Evolutionary conservation across 2,329 filamentous ascomycete genomes (phyloP).

Genomic region (Tolypocladium cylindrosporum): DNA sequence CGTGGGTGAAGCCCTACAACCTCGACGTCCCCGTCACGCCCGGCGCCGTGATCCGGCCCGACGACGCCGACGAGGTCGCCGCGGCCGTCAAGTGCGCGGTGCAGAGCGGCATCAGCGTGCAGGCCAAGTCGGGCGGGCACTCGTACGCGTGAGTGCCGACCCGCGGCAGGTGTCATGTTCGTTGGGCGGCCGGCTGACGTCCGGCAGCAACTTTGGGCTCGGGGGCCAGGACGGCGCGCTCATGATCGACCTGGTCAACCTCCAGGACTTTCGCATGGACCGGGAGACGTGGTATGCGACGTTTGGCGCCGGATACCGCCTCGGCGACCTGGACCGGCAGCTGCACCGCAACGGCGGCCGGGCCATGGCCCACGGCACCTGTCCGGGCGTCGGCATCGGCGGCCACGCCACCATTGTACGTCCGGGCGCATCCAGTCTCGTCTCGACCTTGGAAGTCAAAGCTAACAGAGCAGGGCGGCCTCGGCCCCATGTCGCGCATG

Average conservation of each 20-base stretch:
- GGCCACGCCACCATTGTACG: slow-evolving; percentile 47
- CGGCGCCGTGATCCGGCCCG: slow-evolving; percentile 45
- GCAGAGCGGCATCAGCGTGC: slow-evolving; percentile 39
- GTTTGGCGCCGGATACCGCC: slow-evolving; percentile 42
- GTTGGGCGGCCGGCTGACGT: too few relatives aligned
- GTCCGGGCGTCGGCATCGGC: slow-evolving; percentile 47
- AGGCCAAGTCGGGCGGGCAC: slow-evolving; percentile 54
- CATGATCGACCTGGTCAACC: slow-evolving; percentile 42
- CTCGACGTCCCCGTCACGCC: slow-evolving; percentile 40
- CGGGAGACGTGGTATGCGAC: slow-evolving; percentile 40
- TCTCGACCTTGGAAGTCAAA: neutral
- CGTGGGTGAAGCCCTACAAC: slow-evolving; percentile 45
- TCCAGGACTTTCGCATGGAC: slow-evolving; percentile 45
- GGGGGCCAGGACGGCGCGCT: slow-evolving; percentile 41
- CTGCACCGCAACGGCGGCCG: slow-evolving; percentile 41
- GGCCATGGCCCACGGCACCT: slow-evolving; percentile 51
- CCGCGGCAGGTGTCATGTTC: too few relatives aligned
- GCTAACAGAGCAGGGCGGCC: slow-evolving; percentile 33
- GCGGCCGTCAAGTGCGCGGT: slow-evolving; percentile 47
- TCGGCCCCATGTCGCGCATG: slow-evolving; percentile 48
- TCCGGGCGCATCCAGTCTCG: neutral
- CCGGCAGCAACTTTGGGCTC: slow-evolving; percentile 28
- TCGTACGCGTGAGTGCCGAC: slow-evolving; percentile 42
- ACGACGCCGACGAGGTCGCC: slow-evolving; percentile 42
- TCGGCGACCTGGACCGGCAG: slow-evolving; percentile 39